Evolutionary conservation across 805 yeast genomes (phyloP), one percentile per base, ranked within the genome.

Genomic region (Yamadazyma olivae): DNA sequence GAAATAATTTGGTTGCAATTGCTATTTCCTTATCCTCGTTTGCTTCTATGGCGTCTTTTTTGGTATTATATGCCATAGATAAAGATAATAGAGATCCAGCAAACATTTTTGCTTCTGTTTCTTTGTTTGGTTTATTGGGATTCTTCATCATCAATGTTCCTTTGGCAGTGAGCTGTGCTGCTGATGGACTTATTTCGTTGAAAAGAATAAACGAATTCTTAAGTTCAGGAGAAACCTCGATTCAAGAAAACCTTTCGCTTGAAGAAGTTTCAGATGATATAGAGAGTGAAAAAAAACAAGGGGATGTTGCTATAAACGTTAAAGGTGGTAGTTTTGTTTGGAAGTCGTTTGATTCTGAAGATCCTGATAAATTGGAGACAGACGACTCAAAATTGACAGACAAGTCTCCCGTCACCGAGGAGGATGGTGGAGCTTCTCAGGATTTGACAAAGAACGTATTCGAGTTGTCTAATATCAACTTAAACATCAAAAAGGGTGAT

Each of bases 111-210:
- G 67, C 90, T 0, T 83, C 93, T 4, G 63, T 84, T 27, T 73
- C 89, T 0, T 67, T 83, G 39, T 84, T 83, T 61, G 76, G 75
- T 47, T 70, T 75, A 7, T 67, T 84, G 44, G 63, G 83, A 7
- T 67, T 71, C 31, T 85, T 79, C 50, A 74, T 83, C 48, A 67
- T 83, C 34, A 70, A 82, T 69, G 57, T 84, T 29, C 95, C 95
- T 16, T 62, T 82, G 49, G 81, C 88, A 1, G 60, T 84, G 26
- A 76, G 82, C 30, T 69, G 85, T 1, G 77, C 78, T 35, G 70
- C 81, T 5, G 93, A 84, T 61, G 86, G 82, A 17, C 60, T 70
- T 27, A 63, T 81, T 38, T 86, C 82, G 14, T 51, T 83, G 19
- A 66, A 62, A 15, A 70, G 91, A 61, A 68, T 79, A 14, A 74